Base-by-base conservation (phyloP, 345 rosid species). In the Salix arbutifolia region DNA sequence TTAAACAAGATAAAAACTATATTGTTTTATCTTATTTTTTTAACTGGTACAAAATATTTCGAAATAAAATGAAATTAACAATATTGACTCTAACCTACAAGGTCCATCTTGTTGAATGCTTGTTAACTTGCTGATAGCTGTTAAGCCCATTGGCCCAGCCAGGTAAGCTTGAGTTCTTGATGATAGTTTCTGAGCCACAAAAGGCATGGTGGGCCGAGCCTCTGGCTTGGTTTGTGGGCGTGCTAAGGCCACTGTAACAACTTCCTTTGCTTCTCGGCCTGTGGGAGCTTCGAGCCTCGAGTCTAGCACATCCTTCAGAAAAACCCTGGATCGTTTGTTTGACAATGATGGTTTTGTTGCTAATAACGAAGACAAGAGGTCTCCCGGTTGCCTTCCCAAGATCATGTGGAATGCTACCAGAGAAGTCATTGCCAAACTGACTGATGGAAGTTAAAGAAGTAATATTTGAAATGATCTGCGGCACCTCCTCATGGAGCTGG, bases 351-450 rank as follows among this genome's bases (percentile, higher is more conserved):
- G 2, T 71, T 33, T 23, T 21, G 68, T 53, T 21, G 70, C 77
- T 56, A 76, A 67, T 9, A 79, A 21, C 44, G 88, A 84, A 17
- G 80, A 69, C 33, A 90, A 64, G 28, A 88, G 84, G 48, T 88
- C 90, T 56, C 93, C 90, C 0, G 91, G 93, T 40, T 90, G 91
- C 80, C 67, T 86, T 71, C 93, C 96, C 90, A 88, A 31, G 35
- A 18, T 87, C 90, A 0, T 19, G 69, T 2, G 92, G 88, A 67
- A 90, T 65, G 74, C 38, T 61, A 19, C 93, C 92, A 0, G 86
- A 82, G 69, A 91, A 86, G 28, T 83, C 80, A 37, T 91, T 88
- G 21, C 82, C 80, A 82, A 85, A 85, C 48, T 88, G 26, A 21
- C 85, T 85, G 74, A 87, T 50, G 3, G 65, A 8, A 2, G 2